phyloP scores from a whole-genome alignment of 495 filamentous ascomycete species.

The Tuber magnatum region DNA sequence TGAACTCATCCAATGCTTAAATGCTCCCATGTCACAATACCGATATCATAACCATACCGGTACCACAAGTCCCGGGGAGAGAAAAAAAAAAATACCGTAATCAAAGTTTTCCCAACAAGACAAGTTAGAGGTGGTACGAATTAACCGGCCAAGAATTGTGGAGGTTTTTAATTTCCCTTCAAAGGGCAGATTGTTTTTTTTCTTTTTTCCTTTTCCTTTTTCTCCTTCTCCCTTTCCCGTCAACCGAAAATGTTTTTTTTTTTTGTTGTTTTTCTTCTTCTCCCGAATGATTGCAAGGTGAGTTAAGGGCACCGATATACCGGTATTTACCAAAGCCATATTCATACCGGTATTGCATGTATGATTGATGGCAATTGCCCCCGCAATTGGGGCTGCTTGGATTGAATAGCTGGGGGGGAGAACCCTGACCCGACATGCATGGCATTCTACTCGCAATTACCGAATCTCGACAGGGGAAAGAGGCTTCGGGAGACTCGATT shows the following conservation, averaged over 20 bases:
- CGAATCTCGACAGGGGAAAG: background rate
- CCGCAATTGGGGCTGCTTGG: background rate
- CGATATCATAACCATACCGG: no score
- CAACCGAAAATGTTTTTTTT: background rate
- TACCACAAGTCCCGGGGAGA: no score
- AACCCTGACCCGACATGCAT: background rate
- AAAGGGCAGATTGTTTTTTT: background rate
- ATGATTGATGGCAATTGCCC: background rate
- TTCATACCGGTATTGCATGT: background rate
- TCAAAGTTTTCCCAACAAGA: slow-evolving; percentile 3
- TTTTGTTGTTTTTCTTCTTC: background rate
- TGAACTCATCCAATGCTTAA: background rate
- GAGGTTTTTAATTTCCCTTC: background rate
- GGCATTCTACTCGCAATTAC: background rate
- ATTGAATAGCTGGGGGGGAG: background rate
- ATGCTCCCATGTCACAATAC: background rate
- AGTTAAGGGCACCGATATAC: background rate
- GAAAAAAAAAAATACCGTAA: no score
- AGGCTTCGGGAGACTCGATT: background rate
- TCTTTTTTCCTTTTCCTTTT: background rate
- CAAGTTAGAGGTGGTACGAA: background rate
- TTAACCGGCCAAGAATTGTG: background rate
- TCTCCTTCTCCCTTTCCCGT: background rate
- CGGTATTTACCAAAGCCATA: background rate
- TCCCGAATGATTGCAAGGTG: background rate